Evolutionary conservation across 1,139 yeast genomes (phyloP).

Genomic region (Yamadazyma sp.): DNA sequence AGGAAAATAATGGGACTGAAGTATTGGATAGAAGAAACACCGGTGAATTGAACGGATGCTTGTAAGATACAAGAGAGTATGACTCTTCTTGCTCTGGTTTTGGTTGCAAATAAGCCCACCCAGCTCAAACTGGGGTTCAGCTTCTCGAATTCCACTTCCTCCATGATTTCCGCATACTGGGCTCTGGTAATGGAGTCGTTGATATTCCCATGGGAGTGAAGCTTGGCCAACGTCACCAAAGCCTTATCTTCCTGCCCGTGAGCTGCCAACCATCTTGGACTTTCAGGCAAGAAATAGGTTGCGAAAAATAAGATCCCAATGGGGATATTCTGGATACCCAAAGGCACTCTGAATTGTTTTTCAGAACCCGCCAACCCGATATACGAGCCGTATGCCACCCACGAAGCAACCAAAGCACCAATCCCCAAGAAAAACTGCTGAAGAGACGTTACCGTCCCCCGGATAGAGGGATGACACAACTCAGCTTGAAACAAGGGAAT

Average conservation of each 20-base stretch:
- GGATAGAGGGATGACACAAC: conserved; percentile 24
- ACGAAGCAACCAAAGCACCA: conserved; percentile 26
- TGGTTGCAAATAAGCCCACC: conserved; percentile 20
- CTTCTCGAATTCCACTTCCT: conserved; percentile 23
- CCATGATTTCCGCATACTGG: conserved; percentile 16
- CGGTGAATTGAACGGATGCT: conserved; percentile 52
- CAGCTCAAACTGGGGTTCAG: conserved; percentile 19
- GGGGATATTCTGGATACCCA: conserved; percentile 21
- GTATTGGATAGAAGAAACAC: conserved; percentile 74
- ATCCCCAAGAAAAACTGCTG: conserved; percentile 24
- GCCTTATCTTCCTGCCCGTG: conserved; percentile 41
- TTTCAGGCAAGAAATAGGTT: conserved; percentile 53
- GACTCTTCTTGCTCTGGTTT: conserved; percentile 17
- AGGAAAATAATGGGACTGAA: conserved; percentile 45
- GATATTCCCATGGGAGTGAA: conserved; percentile 22
- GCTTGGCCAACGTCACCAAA: conserved; percentile 20
- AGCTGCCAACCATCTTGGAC: conserved; percentile 55
- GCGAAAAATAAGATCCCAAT: conserved; percentile 19
- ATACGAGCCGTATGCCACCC: conserved; percentile 26
- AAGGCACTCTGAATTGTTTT: conserved; percentile 21
- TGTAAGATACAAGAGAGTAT: conserved; percentile 15
- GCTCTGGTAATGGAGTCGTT: conserved; percentile 16
- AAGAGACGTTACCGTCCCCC: conserved; percentile 24
- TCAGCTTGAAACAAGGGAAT: conserved; percentile 23
- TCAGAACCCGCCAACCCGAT: conserved; percentile 18